Conservation (phyloP, 2,329 filamentous ascomycete genomes). For the Nemania sp. region DNA sequence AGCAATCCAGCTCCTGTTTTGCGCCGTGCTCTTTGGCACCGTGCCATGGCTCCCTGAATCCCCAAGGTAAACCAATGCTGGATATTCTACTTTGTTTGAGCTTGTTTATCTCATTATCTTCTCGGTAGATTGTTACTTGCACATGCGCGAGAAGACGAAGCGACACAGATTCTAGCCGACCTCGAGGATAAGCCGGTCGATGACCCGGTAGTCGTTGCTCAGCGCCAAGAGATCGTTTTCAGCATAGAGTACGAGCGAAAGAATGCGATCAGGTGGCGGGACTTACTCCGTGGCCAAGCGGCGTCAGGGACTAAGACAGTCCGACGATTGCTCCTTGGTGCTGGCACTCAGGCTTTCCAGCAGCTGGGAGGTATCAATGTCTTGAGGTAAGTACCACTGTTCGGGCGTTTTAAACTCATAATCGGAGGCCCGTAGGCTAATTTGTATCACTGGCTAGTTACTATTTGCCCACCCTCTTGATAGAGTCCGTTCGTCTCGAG, state of each 20-base stretch:
- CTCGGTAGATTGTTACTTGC: constrained; percentile 22
- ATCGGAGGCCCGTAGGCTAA: not conserved
- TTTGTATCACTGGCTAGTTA: constrained; percentile 8
- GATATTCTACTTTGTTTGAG: not conserved
- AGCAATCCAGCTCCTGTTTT: constrained; percentile 44
- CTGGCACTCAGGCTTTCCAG: constrained; percentile 34
- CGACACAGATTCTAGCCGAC: constrained; percentile 34
- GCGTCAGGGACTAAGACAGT: constrained; percentile 29
- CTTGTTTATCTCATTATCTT: not conserved
- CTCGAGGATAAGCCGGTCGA: constrained; percentile 33
- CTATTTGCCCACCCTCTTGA: constrained; percentile 52
- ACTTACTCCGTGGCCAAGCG: constrained; percentile 25
- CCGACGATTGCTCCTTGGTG: constrained; percentile 32
- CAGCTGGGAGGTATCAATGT: constrained; percentile 28
- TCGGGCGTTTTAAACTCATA: not conserved
- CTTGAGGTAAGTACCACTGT: not conserved
- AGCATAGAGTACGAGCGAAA: constrained; percentile 35
- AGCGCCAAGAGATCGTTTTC: constrained; percentile 34
- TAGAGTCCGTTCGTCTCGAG: constrained; percentile 52
- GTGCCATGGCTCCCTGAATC: constrained; percentile 36
- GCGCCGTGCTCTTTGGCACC: constrained; percentile 32
- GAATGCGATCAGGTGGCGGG: constrained; percentile 31
- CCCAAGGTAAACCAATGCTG: constrained; percentile 25
- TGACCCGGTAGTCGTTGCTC: constrained; percentile 31
- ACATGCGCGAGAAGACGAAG: constrained; percentile 36